Evolutionary conservation across 129 eudicot genomes (phyloP).

Genomic region (Flaveria robusta): DNA sequence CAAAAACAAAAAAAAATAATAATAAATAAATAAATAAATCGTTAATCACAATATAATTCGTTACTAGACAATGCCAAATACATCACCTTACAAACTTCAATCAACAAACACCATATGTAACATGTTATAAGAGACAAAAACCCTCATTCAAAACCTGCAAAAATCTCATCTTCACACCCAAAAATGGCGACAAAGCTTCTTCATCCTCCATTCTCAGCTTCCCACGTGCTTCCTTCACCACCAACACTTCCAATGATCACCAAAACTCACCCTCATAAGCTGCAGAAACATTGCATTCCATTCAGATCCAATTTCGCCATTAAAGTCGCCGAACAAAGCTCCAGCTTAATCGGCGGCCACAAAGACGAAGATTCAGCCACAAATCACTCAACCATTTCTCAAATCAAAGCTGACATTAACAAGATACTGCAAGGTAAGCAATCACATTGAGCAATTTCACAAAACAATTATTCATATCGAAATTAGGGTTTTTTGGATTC

Average conservation of each 20-base stretch:
- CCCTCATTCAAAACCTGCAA: not conserved
- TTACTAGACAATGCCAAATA: no score
- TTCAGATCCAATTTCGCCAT: conserved; percentile 39
- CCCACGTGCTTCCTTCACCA: conserved; percentile 44
- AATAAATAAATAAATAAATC: no score
- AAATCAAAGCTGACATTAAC: conserved; percentile 55
- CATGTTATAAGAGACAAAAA: not conserved
- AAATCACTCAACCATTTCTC: conserved; percentile 33
- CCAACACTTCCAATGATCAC: conserved; percentile 21
- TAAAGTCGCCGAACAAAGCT: conserved; percentile 45
- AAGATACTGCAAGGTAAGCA: conserved; percentile 59
- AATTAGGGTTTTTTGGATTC: conserved; percentile 4
- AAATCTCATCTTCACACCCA: not conserved
- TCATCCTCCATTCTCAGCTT: conserved; percentile 56
- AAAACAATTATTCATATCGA: not conserved
- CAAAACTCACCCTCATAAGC: conserved; percentile 33
- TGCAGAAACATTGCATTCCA: conserved; percentile 12
- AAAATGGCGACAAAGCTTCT: conserved; percentile 60
- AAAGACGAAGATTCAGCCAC: conserved; percentile 18
- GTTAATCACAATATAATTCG: no score
- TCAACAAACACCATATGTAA: no score
- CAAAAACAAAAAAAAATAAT: no score
- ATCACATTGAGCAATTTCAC: not conserved
- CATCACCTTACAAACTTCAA: no score
- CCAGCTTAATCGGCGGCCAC: conserved; percentile 26